phyloP scores from a whole-genome alignment of 179 eudicot genomes.

The Drosera spatulata region DNA sequence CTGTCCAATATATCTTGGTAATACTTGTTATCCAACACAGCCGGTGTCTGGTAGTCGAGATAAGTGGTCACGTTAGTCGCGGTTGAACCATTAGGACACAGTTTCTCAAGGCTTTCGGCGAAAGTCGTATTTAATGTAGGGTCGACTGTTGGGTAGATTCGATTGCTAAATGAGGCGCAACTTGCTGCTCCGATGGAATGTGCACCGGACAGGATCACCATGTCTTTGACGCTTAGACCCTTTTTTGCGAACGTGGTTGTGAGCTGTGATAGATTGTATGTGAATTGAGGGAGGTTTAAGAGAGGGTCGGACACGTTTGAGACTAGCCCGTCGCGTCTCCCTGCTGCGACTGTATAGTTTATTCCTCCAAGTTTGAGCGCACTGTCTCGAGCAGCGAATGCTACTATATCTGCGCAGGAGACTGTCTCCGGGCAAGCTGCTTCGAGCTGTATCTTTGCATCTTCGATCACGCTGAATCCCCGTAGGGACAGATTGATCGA shows the following conservation, averaged over 20 bases:
- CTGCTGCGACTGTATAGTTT: conserved; percentile 2
- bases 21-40: conserved; percentile 7
- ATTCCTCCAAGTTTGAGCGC: conserved; percentile 6
- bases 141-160: conserved; percentile 7
- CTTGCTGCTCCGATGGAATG: conserved; percentile 17
- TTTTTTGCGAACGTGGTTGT: background rate
- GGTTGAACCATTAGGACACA: conserved; percentile 4
- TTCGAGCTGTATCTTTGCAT: conserved; percentile 1
- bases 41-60: background rate
- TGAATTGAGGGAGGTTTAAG: background rate
- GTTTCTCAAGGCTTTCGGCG: conserved; percentile 4
- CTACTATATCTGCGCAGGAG: conserved; percentile 7
- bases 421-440: conserved; percentile 6
- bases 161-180: conserved; percentile 5
- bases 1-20: conserved; percentile 1
- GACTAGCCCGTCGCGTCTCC: background rate
- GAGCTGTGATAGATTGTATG: conserved; percentile 1
- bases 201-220: conserved; percentile 20
- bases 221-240: conserved; percentile 7
- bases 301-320: background rate
- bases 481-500: background rate
- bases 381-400: conserved; percentile 8
- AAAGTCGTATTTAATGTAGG: conserved; percentile 7
- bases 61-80: background rate
- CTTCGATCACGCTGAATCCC: conserved; percentile 6